These are phyloP conservation scores for Calycina herbarum DNA, from an alignment of 2,329 filamentous ascomycete genomes.

Conservation along the genomic window DNA sequence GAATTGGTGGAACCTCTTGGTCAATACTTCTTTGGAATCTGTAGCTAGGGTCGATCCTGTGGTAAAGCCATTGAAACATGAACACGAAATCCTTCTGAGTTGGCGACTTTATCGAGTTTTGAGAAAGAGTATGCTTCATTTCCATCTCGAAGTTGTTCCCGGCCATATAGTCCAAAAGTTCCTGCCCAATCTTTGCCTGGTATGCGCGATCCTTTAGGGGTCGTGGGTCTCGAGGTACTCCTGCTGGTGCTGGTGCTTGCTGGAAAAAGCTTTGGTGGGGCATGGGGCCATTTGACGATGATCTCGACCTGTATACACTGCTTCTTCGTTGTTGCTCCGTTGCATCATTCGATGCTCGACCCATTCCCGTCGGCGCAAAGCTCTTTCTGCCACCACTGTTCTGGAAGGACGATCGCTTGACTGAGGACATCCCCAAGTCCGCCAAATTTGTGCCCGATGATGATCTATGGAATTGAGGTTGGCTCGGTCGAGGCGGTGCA, in stretches of 20 bases:
- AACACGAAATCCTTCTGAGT: conserved; percentile 98
- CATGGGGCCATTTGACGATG: conserved; percentile 66
- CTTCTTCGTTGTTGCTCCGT: conserved; percentile 62
- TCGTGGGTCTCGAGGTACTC: conserved; percentile 82
- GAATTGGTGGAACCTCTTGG: conserved; percentile 85
- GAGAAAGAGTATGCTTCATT: conserved; percentile 90
- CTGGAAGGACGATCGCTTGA: conserved; percentile 79
- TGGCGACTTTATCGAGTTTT: conserved; percentile 87
- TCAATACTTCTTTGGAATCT: conserved; percentile 94
- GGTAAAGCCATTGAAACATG: conserved; percentile 98
- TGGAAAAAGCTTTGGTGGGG: conserved; percentile 93
- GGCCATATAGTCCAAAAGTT: conserved; percentile 87
- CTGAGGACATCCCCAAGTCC: conserved; percentile 78
- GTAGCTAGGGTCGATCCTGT: conserved; percentile 91
- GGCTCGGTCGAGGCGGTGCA: conserved; percentile 77
- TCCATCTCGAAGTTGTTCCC: conserved; percentile 97
- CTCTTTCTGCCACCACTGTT: conserved; percentile 64
- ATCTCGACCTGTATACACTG: conserved; percentile 76
- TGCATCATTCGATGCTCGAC: conserved; percentile 42
- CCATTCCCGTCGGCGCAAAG: conserved; percentile 44
- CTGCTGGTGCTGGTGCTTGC: conserved; percentile 76
- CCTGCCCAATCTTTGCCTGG: conserved; percentile 80
- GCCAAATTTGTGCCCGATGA: conserved; percentile 80
- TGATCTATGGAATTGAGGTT: conserved; percentile 82
- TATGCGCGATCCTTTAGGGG: conserved; percentile 80